Conservation (phyloP, 1,284 basidiomycete species). For the Exobasidium rhododendri region DNA sequence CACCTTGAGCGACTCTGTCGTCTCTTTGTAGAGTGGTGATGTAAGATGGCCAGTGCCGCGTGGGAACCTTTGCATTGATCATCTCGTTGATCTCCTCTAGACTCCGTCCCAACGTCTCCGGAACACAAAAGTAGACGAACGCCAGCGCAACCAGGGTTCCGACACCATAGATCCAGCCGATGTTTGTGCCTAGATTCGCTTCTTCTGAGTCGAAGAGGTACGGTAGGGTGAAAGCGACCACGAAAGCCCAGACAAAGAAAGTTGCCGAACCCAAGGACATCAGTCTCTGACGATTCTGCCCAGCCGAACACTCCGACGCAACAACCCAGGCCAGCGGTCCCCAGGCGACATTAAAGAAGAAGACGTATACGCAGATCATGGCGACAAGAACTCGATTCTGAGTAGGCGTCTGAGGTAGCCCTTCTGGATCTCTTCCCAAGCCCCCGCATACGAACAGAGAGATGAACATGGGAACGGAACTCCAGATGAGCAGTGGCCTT, state of each 20-base stretch:
- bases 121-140: slow-evolving; percentile 59
- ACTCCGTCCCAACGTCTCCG: slow-evolving; percentile 40
- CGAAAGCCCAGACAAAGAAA: slow-evolving; percentile 59
- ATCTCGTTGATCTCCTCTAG: slow-evolving; percentile 51
- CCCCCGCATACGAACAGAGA: slow-evolving; percentile 56
- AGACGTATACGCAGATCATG: slow-evolving; percentile 58
- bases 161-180: slow-evolving; percentile 56
- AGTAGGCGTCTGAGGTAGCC: slow-evolving; percentile 17
- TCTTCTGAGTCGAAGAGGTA: slow-evolving; percentile 44
- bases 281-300: slow-evolving; percentile 58
- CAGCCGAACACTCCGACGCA: slow-evolving; percentile 55
- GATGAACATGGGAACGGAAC: slow-evolving; percentile 57
- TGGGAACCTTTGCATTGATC: slow-evolving; percentile 36
- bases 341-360: slow-evolving; percentile 58
- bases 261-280: slow-evolving; percentile 57
- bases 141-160: slow-evolving; percentile 54
- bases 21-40: slow-evolving; percentile 19
- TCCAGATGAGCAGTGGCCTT: slow-evolving; percentile 56
- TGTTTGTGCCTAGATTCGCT: slow-evolving; percentile 56
- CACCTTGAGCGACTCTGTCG: not conserved
- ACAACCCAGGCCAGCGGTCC: slow-evolving; percentile 57
- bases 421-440: slow-evolving; percentile 36
- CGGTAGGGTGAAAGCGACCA: slow-evolving; percentile 52
- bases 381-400: slow-evolving; percentile 56
- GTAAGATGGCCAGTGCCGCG: slow-evolving; percentile 37